Base-by-base conservation (phyloP, 148 eudicot species). In the Hydrangea macrophylla region DNA sequence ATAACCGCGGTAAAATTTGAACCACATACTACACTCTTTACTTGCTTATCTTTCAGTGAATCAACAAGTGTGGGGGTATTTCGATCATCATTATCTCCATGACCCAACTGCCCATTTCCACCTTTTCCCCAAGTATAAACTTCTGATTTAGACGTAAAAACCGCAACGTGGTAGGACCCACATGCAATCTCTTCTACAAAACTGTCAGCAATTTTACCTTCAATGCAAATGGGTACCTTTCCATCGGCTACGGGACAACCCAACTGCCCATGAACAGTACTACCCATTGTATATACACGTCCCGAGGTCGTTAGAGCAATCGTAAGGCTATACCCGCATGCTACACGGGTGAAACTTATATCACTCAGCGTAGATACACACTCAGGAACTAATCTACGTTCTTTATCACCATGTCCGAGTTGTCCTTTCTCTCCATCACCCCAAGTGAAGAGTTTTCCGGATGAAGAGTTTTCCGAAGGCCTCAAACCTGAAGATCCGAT, bases 81-180 rank as follows among this genome's bases (percentile, higher is more conserved):
- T 62, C 89, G 74, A 75, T 85, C 81, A 0, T 81, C 81, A 18
- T 33, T 74, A 75, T 93, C 96, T 55, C 98, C 98, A 70, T 90
- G 96, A 25, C 98, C 97, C 45, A 93, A 71, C 63, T 86, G 93
- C 60, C 98, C 96, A 61, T 93, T 83, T 60, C 81, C 71, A 50
- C 97, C 97, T 79, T 82, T 93, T 32, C 98, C 98, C 98, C 98
- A 93, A 12, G 98, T 93, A 72, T 81, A 93, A 36, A 93, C 83
- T 62, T 90, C 95, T 1, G 71, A 74, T 70, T 80, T 93, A 17
- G 97, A 82, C 26, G 96, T 93, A 80, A 93, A 73, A 70, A 83
- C 90, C 4, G 87, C 96, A 64, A 88, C 85, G 78, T 93, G 98
- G 73, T 85, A 78, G 68, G 92, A 85, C 53, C 98, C 98, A 72